Base-by-base conservation (phyloP, 108 stramenopile species). In the Pelagomonas calceolata region DNA sequence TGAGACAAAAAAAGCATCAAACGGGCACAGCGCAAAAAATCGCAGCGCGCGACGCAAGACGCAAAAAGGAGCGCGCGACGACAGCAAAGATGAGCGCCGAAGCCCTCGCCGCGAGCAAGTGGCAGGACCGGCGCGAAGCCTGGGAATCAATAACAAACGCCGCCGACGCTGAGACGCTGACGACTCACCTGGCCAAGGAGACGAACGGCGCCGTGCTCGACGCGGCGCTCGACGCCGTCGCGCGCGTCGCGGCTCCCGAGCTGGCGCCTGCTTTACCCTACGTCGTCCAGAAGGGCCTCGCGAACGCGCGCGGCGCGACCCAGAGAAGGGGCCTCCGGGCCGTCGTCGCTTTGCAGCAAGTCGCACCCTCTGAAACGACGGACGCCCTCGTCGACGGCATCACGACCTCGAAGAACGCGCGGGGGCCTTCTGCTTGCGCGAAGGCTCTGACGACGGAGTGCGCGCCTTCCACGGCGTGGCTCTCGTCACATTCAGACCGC, bases 101-200 rank as follows among this genome's bases (percentile, higher is more conserved):
- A n/a, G n/a, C n/a, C n/a, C n/a, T 60, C 21, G 29, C 51, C 51
- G 14, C 51, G 21, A 26, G 21, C 21, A 60, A 60, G 51, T 60
- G 51, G 51, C 51, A 60, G 51, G 51, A 60, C 21, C 51, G 51
- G 7, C 51, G 51, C 51, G 51, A 60, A 1, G 51, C 51, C 51
- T 60, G 14, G 51, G 51, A 43, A 12, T 12, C 5, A 12, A 5
- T 43, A 5, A 10, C 39, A 12, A 43, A 43, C 51, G 51, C 21
- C 21, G 51, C 51, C 21, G 51, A 4, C 21, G n/a, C n/a, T n/a
- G n/a, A n/a, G n/a, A n/a, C n/a, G n/a, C n/a, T n/a, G n/a, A n/a
- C n/a, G n/a, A n/a, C n/a, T n/a, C n/a, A n/a, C n/a, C 51, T 60
- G 21, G 51, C 51, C 51, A 60, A 60, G 51, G 51, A 60, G 51